Base-by-base conservation (phyloP, 2,329 filamentous ascomycete species). In the Curvularia sp. region DNA sequence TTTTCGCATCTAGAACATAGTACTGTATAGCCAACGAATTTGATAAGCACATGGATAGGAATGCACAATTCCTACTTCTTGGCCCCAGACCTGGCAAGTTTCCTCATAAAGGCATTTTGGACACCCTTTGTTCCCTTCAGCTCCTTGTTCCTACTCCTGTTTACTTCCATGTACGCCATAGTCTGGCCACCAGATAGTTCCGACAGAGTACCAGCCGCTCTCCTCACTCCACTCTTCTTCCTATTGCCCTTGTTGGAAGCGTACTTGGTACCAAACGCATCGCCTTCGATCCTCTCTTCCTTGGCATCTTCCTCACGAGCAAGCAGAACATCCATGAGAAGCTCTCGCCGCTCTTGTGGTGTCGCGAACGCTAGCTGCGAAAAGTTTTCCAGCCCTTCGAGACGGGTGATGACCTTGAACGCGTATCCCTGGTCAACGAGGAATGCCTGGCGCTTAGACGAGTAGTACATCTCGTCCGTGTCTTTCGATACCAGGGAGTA, bases 401-500 rank as follows among this genome's bases (percentile, higher is more conserved):
- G 84, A 72, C 96, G 92, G 0, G 95, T 99, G 75, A 99, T 99
- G 61, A 98, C 94, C 76, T 98, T 98, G 84, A 99, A 99, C 0
- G 95, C 94, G 75, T 99, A 99, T 9, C 95, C 95, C 78, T 99
- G 95, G 66, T 99, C 95, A 21, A 99, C 93, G 1, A 99, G 83
- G 80, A 99, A 99, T 1, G 95, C 94, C 78, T 99, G 95, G 9
- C 95, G 87, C 78, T 97, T 98, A 3, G 93, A 93, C 0, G 94
- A 97, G 77, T 97, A 99, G 74, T 89, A 95, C 94, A 99, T 98
- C 77, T 99, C 95, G 61, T 93, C 89, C 0, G 95, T 99, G 74
- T 99, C 95, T 76, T 98, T 98, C 5, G 92, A 96, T 3, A 99
- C 95, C 0, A 99, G 85, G 0, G 92, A 96, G 80, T 99, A 99